Evolutionary conservation across 2,329 filamentous ascomycete genomes (phyloP).

Genomic region (Rhinocladiella similis): DNA sequence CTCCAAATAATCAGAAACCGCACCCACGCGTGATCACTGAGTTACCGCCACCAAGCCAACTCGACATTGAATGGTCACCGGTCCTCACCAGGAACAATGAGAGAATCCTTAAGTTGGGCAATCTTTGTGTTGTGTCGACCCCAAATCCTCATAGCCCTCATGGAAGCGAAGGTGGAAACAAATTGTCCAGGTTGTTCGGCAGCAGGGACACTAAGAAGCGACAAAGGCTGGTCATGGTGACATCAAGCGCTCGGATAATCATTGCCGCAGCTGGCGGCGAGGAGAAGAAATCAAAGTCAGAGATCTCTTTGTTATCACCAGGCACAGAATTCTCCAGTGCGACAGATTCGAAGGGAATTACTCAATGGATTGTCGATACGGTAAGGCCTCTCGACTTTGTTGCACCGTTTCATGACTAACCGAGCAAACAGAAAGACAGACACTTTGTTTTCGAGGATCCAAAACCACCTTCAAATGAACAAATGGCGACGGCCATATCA

Average conservation of each 20-base stretch:
- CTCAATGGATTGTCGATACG: constrained; percentile 87
- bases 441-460: constrained; percentile 92
- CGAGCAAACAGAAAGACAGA: constrained; percentile 67
- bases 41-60: constrained; percentile 89
- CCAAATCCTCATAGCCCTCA: constrained; percentile 74
- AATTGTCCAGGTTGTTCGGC: constrained; percentile 90
- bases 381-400: constrained; percentile 58
- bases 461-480: constrained; percentile 68
- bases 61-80: constrained; percentile 98
- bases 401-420: constrained; percentile 31
- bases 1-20: constrained; percentile 49
- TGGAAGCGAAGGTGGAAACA: constrained; percentile 65
- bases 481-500: constrained; percentile 64
- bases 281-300: constrained; percentile 91
- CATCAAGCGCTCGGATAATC: constrained; percentile 84
- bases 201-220: constrained; percentile 89
- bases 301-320: constrained; percentile 76
- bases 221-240: constrained; percentile 91
- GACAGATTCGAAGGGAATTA: constrained; percentile 82
- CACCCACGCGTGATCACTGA: constrained; percentile 88
- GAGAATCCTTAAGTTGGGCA: constrained; percentile 89
- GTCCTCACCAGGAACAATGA: constrained; percentile 89
- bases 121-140: constrained; percentile 79
- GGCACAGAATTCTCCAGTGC: constrained; percentile 79
- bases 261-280: constrained; percentile 89